phyloP scores from a whole-genome alignment of 2,329 filamentous ascomycete species.

The Calonectria naviculata region DNA sequence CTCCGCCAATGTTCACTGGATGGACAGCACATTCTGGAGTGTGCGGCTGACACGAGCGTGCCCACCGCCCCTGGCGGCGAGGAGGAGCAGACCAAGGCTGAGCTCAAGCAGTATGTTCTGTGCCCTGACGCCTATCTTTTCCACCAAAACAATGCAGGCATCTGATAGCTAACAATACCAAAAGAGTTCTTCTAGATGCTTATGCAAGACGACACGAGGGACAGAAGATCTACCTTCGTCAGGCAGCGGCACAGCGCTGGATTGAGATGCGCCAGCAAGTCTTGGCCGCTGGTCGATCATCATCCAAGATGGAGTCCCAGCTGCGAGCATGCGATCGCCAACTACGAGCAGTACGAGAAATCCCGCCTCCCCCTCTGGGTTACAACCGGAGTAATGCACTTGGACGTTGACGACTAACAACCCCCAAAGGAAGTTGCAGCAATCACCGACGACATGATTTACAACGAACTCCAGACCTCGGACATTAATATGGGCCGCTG shows the following conservation, averaged over 20 bases:
- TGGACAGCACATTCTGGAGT: slow-evolving; percentile 73
- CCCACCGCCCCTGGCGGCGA: slow-evolving; percentile 63
- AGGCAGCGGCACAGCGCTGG: slow-evolving; percentile 70
- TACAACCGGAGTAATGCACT: neutral
- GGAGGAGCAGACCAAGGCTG: slow-evolving; percentile 70
- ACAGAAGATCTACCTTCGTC: slow-evolving; percentile 73
- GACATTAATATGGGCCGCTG: slow-evolving; percentile 69
- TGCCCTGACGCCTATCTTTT: neutral
- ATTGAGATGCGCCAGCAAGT: slow-evolving; percentile 64
- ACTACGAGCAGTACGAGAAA: slow-evolving; percentile 63
- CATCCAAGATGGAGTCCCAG: slow-evolving; percentile 57
- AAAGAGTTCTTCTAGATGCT: slow-evolving; percentile 69
- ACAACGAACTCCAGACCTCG: slow-evolving; percentile 63
- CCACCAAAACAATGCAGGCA: neutral
- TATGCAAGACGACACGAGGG: slow-evolving; percentile 71
- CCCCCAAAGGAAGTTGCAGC: slow-evolving; percentile 60
- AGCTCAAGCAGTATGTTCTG: slow-evolving; percentile 68
- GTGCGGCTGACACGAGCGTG: slow-evolving; percentile 70
- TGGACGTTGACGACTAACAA: slow-evolving; percentile 15
- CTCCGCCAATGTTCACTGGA: slow-evolving; percentile 72
- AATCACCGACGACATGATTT: slow-evolving; percentile 70
- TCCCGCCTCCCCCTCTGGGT: neutral
- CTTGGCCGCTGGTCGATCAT: slow-evolving; percentile 63
- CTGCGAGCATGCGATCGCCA: slow-evolving; percentile 67
- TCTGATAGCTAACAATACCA: slow-evolving; percentile 15